Evolutionary conservation across 106 monocot species (phyloP), one percentile per base, ranked within the genome.

Genomic region (Platanthera zijinensis): DNA sequence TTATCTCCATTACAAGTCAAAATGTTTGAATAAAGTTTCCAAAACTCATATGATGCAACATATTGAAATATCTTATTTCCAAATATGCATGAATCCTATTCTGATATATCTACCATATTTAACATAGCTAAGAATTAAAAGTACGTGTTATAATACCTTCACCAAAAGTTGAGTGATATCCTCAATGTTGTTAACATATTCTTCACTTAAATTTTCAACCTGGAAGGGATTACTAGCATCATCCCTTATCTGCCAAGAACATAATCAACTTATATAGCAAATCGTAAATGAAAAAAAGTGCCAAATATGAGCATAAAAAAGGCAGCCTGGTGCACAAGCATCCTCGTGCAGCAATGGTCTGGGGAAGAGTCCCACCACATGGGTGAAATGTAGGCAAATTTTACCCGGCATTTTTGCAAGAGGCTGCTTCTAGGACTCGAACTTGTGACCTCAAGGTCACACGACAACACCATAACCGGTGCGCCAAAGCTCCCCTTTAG

Each of bases 171-270:
- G 97, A 50, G 71, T 88, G 6, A 94, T 85, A 76, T 97, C 97
- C 51, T 97, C 94, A 15, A 82, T 70, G n/a, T 74, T 82, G 21
- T 77, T 88, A n/a, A 94, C 94, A 70, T 86, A 92, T 51, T 92
- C 91, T 52, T 97, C 97, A 46, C 84, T 90, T 32, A 97, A 74
- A 73, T 94, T 97, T 79, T 97, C 97, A 51, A 97, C 86, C 82
- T 97, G 88, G 57, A 91, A 81, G 69, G 88, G 85, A 82, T 78
- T 84, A 62, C 61, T 86, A 49, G 74, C 48, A 70, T 97, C 91
- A 79, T 92, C 87, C 72, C 79, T 84, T 77, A 91, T 90, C 97
- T 97, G 77, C 73, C 7, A 85, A 48, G 63, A 47, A 75, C 15
- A n/a, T 0, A 28, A 75, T 45, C 56, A 75, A 9, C 5, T 51